Evolutionary conservation across 352 stramenopile genomes (phyloP), one percentile per base, ranked within the genome.

Genomic region (Globisporangium barbulae): DNA sequence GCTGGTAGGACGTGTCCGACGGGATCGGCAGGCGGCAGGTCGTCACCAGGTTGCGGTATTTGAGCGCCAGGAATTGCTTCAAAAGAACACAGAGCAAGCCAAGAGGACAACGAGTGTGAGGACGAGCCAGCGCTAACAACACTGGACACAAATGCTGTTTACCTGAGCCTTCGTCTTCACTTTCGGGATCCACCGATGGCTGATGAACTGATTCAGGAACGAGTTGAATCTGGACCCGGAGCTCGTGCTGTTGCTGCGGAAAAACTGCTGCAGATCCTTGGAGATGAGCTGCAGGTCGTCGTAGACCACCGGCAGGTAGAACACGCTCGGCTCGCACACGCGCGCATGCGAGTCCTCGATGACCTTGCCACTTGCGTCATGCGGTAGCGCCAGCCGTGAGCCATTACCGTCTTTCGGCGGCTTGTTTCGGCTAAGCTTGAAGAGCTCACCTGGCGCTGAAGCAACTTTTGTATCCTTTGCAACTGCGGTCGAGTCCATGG

Each of bases 1-100:
- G 84, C 61, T 91, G 81, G 41, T 89, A 93, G 7, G 78, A 89
- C 3, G 84, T 93, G 50, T 93, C 84, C 0, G 80, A 88, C 1
- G 83, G 83, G 53, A 89, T 74, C 1, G 83, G 75, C 3, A 90
- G 67, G 0, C 75, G 83, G 21, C 73, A 84, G 1, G 65, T 74
- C n/a, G 64, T 73, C 19, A 76, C 76, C 6, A 69, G 53, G 50
- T 73, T 79, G 1, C 76, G 79, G 35, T 81, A 78, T 59, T 89
- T 91, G 15, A 83, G 68, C 7, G 68, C 74, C 12, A 91, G 56
- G 54, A 88, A 87, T 53, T 88, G 73, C 72, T 87, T 19, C 10
- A 30, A 58, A 21, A 12, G 33, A 22, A 37, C 19, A 55, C 25
- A 8, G 4, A 3, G 28, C 22, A 19, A 30, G 25, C 10, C 12